Evolutionary conservation across 805 yeast species (phyloP).

Genomic region (Kurtzmaniella fragi): DNA sequence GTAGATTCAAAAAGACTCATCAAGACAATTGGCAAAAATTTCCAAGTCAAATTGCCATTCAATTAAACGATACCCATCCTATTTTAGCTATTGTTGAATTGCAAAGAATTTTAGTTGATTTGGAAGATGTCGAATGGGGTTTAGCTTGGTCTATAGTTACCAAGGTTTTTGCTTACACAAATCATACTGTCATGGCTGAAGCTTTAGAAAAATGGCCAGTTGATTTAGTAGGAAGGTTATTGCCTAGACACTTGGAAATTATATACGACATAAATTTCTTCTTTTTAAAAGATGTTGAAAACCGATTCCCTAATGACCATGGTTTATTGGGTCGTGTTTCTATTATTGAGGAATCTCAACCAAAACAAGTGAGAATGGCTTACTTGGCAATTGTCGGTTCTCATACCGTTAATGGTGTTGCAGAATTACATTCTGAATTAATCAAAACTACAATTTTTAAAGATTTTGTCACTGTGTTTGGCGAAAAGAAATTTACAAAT

Average conservation of each 20-base stretch:
- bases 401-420: slow-evolving; percentile 93
- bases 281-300: slow-evolving; percentile 74
- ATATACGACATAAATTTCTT: slow-evolving; percentile 78
- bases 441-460: slow-evolving; percentile 84
- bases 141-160: slow-evolving; percentile 83
- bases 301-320: slow-evolving; percentile 69
- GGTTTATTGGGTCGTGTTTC: slow-evolving; percentile 68
- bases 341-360: slow-evolving; percentile 73
- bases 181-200: slow-evolving; percentile 92
- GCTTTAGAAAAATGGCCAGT: slow-evolving; percentile 97
- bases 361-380: slow-evolving; percentile 90
- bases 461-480: slow-evolving; percentile 82
- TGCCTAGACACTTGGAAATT: slow-evolving; percentile 90
- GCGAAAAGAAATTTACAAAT: slow-evolving; percentile 78
- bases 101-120: slow-evolving; percentile 79
- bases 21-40: slow-evolving; percentile 75
- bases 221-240: slow-evolving; percentile 65
- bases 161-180: slow-evolving; percentile 82
- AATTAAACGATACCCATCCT: slow-evolving; percentile 93
- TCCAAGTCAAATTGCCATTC: slow-evolving; percentile 84
- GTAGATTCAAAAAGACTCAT: slow-evolving; percentile 76
- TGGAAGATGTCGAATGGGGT: slow-evolving; percentile 77
- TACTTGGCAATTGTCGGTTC: slow-evolving; percentile 86
- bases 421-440: slow-evolving; percentile 89
- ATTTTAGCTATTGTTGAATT: slow-evolving; percentile 87